These are phyloP conservation scores for Coemansia sp. DNA, from an alignment of 192 early-diverging fungal species.

Conservation along the genomic window DNA sequence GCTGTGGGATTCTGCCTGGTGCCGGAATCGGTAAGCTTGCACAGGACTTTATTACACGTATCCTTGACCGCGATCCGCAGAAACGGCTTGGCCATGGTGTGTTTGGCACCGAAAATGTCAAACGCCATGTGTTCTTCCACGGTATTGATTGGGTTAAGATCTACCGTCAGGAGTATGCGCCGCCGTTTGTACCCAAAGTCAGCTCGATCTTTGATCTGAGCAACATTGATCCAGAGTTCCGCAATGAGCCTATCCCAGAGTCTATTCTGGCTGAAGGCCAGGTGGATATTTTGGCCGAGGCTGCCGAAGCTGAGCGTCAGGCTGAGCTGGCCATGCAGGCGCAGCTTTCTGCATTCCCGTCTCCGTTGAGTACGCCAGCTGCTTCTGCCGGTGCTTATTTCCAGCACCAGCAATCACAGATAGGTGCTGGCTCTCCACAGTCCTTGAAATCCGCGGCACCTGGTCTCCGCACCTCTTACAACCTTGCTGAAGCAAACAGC, in stretches of 20 bases:
- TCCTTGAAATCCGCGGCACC: background rate
- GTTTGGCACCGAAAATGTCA: constrained; percentile 61
- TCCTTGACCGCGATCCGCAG: constrained; percentile 65
- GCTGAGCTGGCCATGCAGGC: constrained; percentile 44
- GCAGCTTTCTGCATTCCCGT: constrained; percentile 41
- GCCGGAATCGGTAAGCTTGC: constrained; percentile 24
- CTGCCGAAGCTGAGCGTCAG: constrained; percentile 47
- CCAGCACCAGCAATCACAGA: constrained; percentile 8
- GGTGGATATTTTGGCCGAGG: constrained; percentile 40
- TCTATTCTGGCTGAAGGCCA: constrained; percentile 47
- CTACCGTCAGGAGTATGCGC: constrained; percentile 60
- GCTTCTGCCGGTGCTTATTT: constrained; percentile 21
- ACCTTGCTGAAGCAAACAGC: constrained; percentile 8
- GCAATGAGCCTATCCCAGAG: constrained; percentile 51
- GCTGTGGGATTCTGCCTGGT: constrained; percentile 17
- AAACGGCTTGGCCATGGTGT: constrained; percentile 60
- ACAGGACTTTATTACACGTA: constrained; percentile 53
- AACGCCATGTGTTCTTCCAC: constrained; percentile 64
- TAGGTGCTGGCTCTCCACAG: background rate
- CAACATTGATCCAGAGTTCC: constrained; percentile 57
- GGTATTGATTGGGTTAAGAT: constrained; percentile 68
- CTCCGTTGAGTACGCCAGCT: constrained; percentile 25
- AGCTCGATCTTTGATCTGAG: constrained; percentile 54
- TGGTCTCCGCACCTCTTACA: constrained; percentile 4
- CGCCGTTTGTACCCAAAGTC: constrained; percentile 71